phyloP scores from a whole-genome alignment of 2,329 filamentous ascomycete genomes.

The Colletotrichum sp. region DNA sequence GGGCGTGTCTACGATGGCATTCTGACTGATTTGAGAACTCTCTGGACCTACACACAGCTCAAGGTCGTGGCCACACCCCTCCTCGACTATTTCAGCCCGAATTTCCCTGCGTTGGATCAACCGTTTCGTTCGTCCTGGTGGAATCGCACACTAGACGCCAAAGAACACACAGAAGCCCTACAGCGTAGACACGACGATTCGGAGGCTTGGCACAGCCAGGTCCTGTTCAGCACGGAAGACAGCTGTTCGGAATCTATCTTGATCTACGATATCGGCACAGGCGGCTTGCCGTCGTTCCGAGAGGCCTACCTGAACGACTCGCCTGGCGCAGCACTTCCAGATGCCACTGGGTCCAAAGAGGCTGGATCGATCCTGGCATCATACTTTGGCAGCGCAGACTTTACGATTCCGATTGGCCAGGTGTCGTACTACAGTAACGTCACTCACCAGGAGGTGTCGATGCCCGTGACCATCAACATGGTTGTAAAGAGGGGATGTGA shows the following conservation, averaged over 20 bases:
- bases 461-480: conserved; percentile 46
- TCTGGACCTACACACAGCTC: not conserved
- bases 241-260: conserved; percentile 43
- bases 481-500: conserved; percentile 48
- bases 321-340: conserved; percentile 28
- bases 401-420: conserved; percentile 47
- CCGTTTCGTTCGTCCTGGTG: not conserved
- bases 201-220: not conserved
- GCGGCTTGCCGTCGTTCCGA: conserved; percentile 43
- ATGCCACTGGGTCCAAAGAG: conserved; percentile 26
- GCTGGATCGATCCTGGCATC: conserved; percentile 24
- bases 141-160: not conserved
- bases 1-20: not conserved
- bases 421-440: conserved; percentile 42
- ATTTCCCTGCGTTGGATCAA: not conserved
- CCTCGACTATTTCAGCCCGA: not conserved
- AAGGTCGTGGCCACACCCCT: not conserved
- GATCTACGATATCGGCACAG: conserved; percentile 47
- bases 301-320: conserved; percentile 35
- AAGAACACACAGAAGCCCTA: not conserved
- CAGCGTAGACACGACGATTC: not conserved
- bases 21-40: not conserved
- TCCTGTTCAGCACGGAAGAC: not conserved
- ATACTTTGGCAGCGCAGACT: conserved; percentile 38
- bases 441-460: conserved; percentile 41